Conservation (phyloP, 2,329 filamentous ascomycete species). For the Alternaria postmessia region DNA sequence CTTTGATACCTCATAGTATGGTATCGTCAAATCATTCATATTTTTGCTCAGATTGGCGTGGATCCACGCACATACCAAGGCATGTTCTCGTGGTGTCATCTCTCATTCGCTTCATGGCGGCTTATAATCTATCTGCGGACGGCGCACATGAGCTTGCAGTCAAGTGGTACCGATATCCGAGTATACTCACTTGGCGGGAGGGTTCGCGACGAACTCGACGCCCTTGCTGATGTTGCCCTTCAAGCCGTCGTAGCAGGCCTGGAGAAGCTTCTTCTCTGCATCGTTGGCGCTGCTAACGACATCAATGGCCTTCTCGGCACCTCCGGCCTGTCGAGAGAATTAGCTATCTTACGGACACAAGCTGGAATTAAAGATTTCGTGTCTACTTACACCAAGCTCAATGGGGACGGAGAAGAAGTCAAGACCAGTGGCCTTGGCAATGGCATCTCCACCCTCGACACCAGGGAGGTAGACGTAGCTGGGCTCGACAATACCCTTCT, state of each 20-base stretch:
- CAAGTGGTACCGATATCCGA: background rate
- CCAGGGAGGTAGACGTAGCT: constrained; percentile 96
- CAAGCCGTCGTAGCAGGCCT: constrained; percentile 77
- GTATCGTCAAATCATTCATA: constrained; percentile 3
- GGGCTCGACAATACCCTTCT: constrained; percentile 92
- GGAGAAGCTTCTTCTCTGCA: constrained; percentile 87
- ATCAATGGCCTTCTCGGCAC: constrained; percentile 86
- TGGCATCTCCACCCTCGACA: constrained; percentile 83
- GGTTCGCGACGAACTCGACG: constrained; percentile 85
- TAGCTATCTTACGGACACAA: constrained; percentile 11
- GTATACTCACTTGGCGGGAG: constrained; percentile 61
- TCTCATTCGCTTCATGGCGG: constrained; percentile 18
- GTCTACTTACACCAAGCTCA: constrained; percentile 85
- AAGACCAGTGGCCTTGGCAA: constrained; percentile 80
- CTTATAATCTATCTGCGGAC: constrained; percentile 31
- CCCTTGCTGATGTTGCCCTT: constrained; percentile 96
- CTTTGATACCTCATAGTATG: background rate
- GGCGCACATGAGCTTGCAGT: constrained; percentile 11
- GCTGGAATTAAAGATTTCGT: background rate
- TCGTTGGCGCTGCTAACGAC: constrained; percentile 79
- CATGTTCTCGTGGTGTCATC: constrained; percentile 20
- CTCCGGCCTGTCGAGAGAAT: constrained; percentile 68
- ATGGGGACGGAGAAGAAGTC: constrained; percentile 98
- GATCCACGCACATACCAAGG: constrained; percentile 15
- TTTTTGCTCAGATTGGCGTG: constrained; percentile 14